phyloP scores from a whole-genome alignment of 2,329 filamentous ascomycete species.

The Clonostachys rhizophaga region DNA sequence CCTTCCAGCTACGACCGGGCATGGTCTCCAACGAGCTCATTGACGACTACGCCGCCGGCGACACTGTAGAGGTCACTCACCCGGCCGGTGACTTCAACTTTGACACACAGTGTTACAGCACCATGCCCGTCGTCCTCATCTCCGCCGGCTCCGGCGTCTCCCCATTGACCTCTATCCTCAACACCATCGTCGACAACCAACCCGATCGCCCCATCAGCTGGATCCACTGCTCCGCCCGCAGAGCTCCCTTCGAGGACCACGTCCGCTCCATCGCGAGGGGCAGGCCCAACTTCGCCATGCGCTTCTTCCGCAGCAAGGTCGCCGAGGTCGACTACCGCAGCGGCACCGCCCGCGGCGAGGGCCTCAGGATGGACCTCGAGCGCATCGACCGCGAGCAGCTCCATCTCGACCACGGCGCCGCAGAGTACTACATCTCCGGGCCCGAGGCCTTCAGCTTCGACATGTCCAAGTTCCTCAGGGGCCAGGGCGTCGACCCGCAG shows the following conservation, averaged over 20 bases:
- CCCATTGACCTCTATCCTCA: slow-evolving; percentile 57
- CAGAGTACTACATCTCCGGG: slow-evolving; percentile 51
- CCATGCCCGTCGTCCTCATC: slow-evolving; percentile 52
- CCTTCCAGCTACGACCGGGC: slow-evolving; percentile 49
- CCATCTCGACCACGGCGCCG: slow-evolving; percentile 33
- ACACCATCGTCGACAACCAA: slow-evolving; percentile 38
- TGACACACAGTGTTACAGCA: slow-evolving; percentile 14
- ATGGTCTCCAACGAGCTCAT: slow-evolving; percentile 68
- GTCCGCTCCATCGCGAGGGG: slow-evolving; percentile 37
- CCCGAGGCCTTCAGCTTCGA: slow-evolving; percentile 51
- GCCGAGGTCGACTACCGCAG: slow-evolving; percentile 29
- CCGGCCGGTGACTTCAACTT: slow-evolving; percentile 40
- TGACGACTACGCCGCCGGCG: slow-evolving; percentile 54
- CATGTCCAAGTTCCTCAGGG: slow-evolving; percentile 35
- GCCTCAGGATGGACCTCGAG: slow-evolving; percentile 38
- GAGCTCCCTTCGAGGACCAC: slow-evolving; percentile 49
- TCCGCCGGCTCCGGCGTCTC: slow-evolving; percentile 58
- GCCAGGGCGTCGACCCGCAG: slow-evolving; percentile 27
- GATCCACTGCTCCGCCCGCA: slow-evolving; percentile 47
- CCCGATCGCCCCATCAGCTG: slow-evolving; percentile 47
- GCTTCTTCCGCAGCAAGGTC: slow-evolving; percentile 44
- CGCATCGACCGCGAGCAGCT: slow-evolving; percentile 37
- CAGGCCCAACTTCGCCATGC: slow-evolving; percentile 25
- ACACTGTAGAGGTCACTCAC: slow-evolving; percentile 60
- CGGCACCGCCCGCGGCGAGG: background rate